These are phyloP conservation scores for Aspergillus sclerotioniger DNA, from an alignment of 495 filamentous ascomycete species.

Conservation along the genomic window DNA sequence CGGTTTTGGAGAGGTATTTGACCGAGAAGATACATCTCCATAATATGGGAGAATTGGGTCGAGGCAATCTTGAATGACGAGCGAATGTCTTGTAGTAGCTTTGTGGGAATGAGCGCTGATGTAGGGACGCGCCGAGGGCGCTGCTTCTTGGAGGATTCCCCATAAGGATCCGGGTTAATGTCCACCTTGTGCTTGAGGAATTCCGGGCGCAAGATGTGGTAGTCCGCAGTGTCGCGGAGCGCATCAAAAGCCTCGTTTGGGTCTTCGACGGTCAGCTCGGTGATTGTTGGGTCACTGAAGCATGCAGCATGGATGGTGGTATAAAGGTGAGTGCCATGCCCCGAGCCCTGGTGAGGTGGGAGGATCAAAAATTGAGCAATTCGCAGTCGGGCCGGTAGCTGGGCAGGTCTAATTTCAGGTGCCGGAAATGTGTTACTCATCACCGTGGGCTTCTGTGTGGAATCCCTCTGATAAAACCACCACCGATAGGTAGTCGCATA, in stretches of 20 bases:
- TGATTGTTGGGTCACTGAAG: slow-evolving; percentile 57
- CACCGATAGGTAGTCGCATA: slow-evolving; percentile 90
- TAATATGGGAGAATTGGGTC: slow-evolving; percentile 81
- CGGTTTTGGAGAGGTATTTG: slow-evolving; percentile 64
- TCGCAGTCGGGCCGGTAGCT: slow-evolving; percentile 66
- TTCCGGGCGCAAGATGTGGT: slow-evolving; percentile 58
- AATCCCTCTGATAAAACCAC: slow-evolving; percentile 40
- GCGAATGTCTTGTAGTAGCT: slow-evolving; percentile 59
- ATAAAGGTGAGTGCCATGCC: slow-evolving; percentile 80
- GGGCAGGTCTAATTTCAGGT: slow-evolving; percentile 38
- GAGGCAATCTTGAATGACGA: slow-evolving; percentile 70
- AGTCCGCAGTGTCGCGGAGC: slow-evolving; percentile 80
- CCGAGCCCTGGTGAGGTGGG: slow-evolving; percentile 77
- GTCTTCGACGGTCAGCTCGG: slow-evolving; percentile 92
- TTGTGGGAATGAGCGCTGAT: slow-evolving; percentile 58
- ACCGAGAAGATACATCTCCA: slow-evolving; percentile 87
- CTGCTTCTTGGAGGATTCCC: slow-evolving; percentile 35
- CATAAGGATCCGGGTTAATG: slow-evolving; percentile 43
- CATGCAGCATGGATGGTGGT: slow-evolving; percentile 67
- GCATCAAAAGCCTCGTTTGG: slow-evolving; percentile 94
- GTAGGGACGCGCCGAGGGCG: slow-evolving; percentile 53
- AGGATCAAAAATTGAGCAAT: slow-evolving; percentile 96
- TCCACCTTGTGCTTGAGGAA: slow-evolving; percentile 44
- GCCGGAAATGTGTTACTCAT: slow-evolving; percentile 44
- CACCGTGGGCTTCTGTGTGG: slow-evolving; percentile 25